These are phyloP conservation scores for Debaryomyces fabryi DNA, from an alignment of 1,139 yeast species.

Conservation along the genomic window DNA sequence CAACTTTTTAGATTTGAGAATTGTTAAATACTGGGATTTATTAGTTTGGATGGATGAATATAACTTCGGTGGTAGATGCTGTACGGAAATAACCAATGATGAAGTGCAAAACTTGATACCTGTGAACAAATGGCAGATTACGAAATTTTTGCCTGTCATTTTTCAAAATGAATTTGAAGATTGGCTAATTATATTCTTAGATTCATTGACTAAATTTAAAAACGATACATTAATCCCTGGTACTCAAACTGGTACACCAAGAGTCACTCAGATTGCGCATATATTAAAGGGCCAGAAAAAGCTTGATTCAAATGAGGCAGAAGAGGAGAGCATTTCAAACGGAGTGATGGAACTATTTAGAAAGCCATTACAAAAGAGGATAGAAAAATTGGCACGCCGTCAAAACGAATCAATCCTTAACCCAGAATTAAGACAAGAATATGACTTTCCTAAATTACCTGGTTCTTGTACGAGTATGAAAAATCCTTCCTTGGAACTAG, in stretches of 20 bases:
- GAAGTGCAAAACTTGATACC: conserved; percentile 62
- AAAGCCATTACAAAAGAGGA: conserved; percentile 65
- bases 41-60: conserved; percentile 93
- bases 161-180: conserved; percentile 83
- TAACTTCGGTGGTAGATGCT: conserved; percentile 84
- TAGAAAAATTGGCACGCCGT: conserved; percentile 63
- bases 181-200: conserved; percentile 80
- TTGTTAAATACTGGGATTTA: conserved; percentile 85
- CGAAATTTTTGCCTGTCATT: conserved; percentile 70
- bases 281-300: conserved; percentile 49
- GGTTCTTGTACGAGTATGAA: conserved; percentile 64
- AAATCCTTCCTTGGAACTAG: conserved; percentile 80
- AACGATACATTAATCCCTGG: conserved; percentile 38
- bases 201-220: conserved; percentile 65
- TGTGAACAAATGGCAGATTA: conserved; percentile 79
- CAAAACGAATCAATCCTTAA: conserved; percentile 76
- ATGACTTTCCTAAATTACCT: conserved; percentile 70
- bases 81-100: conserved; percentile 57
- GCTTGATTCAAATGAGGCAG: conserved; percentile 31
- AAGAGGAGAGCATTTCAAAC: conserved; percentile 36
- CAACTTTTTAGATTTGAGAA: conserved; percentile 74
- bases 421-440: conserved; percentile 64
- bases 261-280: conserved; percentile 68
- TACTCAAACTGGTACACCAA: conserved; percentile 51
- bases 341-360: conserved; percentile 57